Evolutionary conservation across 768 basidiomycete species (phyloP), one percentile per base, ranked within the genome.

Genomic region (Podaxis mareebaensis): DNA sequence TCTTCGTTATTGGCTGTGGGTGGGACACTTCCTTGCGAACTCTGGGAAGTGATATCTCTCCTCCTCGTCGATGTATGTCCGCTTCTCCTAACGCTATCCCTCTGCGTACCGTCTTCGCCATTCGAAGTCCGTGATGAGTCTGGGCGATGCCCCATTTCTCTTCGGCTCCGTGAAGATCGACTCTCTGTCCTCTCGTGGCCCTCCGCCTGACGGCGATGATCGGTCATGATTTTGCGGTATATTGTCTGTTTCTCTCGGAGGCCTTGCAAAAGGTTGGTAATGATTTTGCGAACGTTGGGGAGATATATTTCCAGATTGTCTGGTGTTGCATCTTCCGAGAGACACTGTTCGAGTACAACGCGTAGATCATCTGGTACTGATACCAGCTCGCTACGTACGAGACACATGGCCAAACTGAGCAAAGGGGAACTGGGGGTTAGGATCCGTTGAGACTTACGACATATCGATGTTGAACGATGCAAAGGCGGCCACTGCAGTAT

Each of bases 231-330:
- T 67, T 86, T 85, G 24, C 94, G 87, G 75, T 96, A 97, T 66
- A 88, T 81, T 42, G 91, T 88, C 76, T 99, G 96, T 75, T 98
- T 98, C 54, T 79, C 84, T 56, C 96, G 91, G n/a, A 99, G 81
- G 13, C 96, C 96, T 69, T 95, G 91, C 33, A 99, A 76, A n/a
- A 99, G 81, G 71, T 85, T 88, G 39, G 95, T 96, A 71, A 99
- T 98, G 71, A 97, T 96, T 69, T 84, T 83, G 58, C 96, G 89
- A 53, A 99, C 96, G 67, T 84, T 86, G 26, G 96, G 96, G 3
- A 98, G 87, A 77, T 93, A 97, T 1, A 89, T 78, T 52, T 95
- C 92, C 56, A 99, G 88, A 66, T 91, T 95, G 58, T 92, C 88
- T 3, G 84, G 80, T 1, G 84, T 89, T 38, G 96, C 94, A 59